Conservation (phyloP, 345 rosid genomes). For the Linum tenue region DNA sequence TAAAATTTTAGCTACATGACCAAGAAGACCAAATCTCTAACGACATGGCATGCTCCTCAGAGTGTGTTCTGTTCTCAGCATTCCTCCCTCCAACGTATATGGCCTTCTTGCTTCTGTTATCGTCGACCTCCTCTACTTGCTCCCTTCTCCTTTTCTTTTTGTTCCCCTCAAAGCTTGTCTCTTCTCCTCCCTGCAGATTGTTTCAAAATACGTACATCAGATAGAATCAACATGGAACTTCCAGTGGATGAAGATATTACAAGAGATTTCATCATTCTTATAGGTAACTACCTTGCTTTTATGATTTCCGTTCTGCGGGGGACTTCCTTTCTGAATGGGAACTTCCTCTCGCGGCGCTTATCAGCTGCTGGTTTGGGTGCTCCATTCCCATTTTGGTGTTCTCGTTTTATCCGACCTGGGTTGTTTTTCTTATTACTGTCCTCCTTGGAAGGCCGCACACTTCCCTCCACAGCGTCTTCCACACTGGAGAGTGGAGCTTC, state of each 20-base stretch:
- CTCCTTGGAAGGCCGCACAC: neutral
- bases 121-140: constrained; percentile 1
- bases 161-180: neutral
- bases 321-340: too few relatives aligned
- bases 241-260: too few relatives aligned
- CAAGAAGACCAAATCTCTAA: too few relatives aligned
- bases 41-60: too few relatives aligned
- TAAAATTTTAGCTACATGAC: too few relatives aligned
- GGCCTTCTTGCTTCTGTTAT: too few relatives aligned
- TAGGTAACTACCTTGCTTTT: neutral
- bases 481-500: too few relatives aligned
- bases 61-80: too few relatives aligned
- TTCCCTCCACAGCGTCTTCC: neutral
- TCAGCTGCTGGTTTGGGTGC: neutral
- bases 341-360: neutral
- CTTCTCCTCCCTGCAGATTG: neutral
- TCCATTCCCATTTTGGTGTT: neutral
- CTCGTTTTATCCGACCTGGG: neutral
- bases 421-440: neutral
- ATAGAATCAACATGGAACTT: too few relatives aligned
- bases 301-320: neutral
- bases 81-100: too few relatives aligned
- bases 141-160: neutral
- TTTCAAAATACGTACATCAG: neutral
- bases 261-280: too few relatives aligned